Base-by-base conservation (phyloP, 768 basidiomycete genomes). In the Collybia sordida region DNA sequence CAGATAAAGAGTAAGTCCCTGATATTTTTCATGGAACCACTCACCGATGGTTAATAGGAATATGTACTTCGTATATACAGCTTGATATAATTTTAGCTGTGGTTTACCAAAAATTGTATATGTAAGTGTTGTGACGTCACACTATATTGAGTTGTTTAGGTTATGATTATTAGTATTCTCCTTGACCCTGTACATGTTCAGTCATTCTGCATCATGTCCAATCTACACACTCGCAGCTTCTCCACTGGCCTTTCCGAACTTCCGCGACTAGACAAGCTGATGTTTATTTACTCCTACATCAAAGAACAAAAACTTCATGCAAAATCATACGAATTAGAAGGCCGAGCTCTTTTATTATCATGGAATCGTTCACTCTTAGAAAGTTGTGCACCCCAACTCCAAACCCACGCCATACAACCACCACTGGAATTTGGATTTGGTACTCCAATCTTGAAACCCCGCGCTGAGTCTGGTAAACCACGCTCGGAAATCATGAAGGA, bases 61-160 rank as follows among this genome's bases (percentile, higher is more conserved):
- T 56, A 62, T 76, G 15, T 84, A 74, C 61, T 85, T 85, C 54
- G 70, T 81, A 6, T 83, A 84, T 55, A 82, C 80, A 24, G 68
- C 73, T 18, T 84, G 63, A 65, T 31, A n/a, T n/a, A n/a, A n/a
- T n/a, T n/a, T n/a, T n/a, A n/a, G n/a, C n/a, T n/a, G n/a, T n/a
- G n/a, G n/a, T n/a, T n/a, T n/a, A n/a, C n/a, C n/a, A n/a, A n/a
- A n/a, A n/a, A n/a, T n/a, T n/a, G n/a, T n/a, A n/a, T n/a, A n/a
- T n/a, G n/a, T n/a, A n/a, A n/a, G n/a, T 23, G 27, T 50, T 28
- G 2, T 22, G 21, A 31, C 5, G 42, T 21, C 37, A 39, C 23
- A 31, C 17, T 39, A 11, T 19, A 42, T 4, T 19, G 1, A 49
- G 17, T 48, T 22, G n/a, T n/a, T n/a, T n/a, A n/a, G n/a, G n/a